phyloP scores from a whole-genome alignment of 2,329 filamentous ascomycete species.

The Aspergillus sp. region DNA sequence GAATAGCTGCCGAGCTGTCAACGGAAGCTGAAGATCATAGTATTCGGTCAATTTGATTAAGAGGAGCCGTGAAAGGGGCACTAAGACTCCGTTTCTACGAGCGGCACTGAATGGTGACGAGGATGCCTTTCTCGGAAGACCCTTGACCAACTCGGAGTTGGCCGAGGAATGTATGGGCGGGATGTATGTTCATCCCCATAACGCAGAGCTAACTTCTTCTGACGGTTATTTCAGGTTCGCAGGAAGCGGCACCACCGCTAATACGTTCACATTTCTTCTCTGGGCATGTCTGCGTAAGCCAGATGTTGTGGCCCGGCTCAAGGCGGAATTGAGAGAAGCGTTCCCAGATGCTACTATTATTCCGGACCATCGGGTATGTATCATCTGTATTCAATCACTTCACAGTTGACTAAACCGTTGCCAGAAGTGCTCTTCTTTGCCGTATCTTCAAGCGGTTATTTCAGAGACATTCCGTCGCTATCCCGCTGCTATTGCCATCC shows the following conservation, averaged over 20 bases:
- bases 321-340: background rate
- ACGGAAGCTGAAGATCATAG: background rate
- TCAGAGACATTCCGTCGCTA: slow-evolving; percentile 4
- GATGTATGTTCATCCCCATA: background rate
- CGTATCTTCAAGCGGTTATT: background rate
- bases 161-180: slow-evolving; percentile 3
- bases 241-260: slow-evolving; percentile 3
- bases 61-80: background rate
- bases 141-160: background rate
- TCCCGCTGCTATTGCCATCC: background rate
- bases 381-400: too few relatives aligned
- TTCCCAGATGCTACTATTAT: background rate
- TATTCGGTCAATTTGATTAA: background rate
- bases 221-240: background rate
- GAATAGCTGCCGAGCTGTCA: too few relatives aligned
- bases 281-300: background rate
- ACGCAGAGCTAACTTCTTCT: background rate
- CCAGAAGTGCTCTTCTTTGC: background rate
- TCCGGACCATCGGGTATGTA: background rate
- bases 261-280: background rate
- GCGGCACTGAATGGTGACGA: background rate
- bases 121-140: background rate
- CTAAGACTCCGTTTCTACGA: background rate
- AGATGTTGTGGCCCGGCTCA: background rate
- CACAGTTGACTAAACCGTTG: background rate